Conservation (phyloP, 1,139 yeast species). For the Lipomyces yarrowii region DNA sequence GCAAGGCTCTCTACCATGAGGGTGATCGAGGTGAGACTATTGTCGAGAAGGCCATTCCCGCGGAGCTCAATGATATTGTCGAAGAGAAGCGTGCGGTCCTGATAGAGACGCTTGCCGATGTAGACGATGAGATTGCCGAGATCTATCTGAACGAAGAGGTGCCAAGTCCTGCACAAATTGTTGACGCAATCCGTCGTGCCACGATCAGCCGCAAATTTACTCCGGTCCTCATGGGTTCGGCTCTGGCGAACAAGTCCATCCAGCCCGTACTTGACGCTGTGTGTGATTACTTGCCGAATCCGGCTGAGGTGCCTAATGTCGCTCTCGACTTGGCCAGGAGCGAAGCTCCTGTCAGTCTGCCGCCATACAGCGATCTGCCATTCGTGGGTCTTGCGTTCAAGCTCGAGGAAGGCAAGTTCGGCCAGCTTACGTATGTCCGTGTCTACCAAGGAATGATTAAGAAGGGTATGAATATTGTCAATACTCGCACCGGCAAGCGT, state of each 20-base stretch:
- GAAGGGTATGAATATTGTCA: constrained; percentile 87
- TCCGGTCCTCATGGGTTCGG: constrained; percentile 99
- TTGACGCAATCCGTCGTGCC: constrained; percentile 87
- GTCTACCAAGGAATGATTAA: constrained; percentile 94
- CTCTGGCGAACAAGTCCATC: constrained; percentile 91
- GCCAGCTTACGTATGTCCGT: constrained; percentile 94
- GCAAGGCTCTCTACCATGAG: constrained; percentile 85
- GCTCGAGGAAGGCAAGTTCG: constrained; percentile 96
- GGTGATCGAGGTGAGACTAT: constrained; percentile 89
- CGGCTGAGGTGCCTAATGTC: constrained; percentile 86
- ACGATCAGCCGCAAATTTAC: constrained; percentile 97
- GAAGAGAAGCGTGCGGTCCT: constrained; percentile 81
- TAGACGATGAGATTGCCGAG: constrained; percentile 96
- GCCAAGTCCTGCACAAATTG: constrained; percentile 81
- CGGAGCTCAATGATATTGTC: constrained; percentile 68
- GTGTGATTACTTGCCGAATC: constrained; percentile 93
- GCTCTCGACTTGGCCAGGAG: constrained; percentile 76
- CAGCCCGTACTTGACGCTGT: constrained; percentile 96
- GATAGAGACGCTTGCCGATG: constrained; percentile 95
- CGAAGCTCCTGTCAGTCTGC: constrained; percentile 72
- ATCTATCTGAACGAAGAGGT: constrained; percentile 85
- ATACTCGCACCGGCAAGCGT: constrained; percentile 89
- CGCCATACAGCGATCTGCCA: constrained; percentile 75
- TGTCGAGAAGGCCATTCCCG: constrained; percentile 66
- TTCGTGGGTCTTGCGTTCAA: constrained; percentile 97